phyloP scores from a whole-genome alignment of 768 basidiomycete species.

The Podaxis mareebaensis region DNA sequence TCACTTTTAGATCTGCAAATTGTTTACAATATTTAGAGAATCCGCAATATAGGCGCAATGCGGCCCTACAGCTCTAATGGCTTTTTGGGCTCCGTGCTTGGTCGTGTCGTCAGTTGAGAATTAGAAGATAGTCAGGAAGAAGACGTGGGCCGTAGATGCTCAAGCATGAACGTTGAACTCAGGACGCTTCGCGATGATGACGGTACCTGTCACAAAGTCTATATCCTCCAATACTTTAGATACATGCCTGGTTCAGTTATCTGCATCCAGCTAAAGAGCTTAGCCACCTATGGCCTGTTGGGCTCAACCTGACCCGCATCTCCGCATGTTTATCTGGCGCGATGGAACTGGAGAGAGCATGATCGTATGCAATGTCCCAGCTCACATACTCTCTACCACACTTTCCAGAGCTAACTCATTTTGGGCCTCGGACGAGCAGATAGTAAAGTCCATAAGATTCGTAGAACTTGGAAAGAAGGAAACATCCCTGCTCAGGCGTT shows the following conservation, averaged over 20 bases:
- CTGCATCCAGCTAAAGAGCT: slow-evolving; percentile 83
- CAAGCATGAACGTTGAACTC: slow-evolving; percentile 36
- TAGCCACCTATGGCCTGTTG: slow-evolving; percentile 94
- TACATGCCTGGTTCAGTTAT: slow-evolving; percentile 94
- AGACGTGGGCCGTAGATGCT: slow-evolving; percentile 18
- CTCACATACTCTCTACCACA: slow-evolving; percentile 24
- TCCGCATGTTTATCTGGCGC: slow-evolving; percentile 97
- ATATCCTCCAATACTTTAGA: slow-evolving; percentile 36
- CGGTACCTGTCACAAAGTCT: slow-evolving; percentile 40
- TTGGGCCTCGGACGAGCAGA: slow-evolving; percentile 80
- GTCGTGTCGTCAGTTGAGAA: slow-evolving; percentile 32
- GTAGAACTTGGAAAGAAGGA: slow-evolving; percentile 74
- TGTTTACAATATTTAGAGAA: too few relatives aligned
- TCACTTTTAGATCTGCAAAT: too few relatives aligned
- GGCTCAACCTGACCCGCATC: slow-evolving; percentile 88
- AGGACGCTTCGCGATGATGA: slow-evolving; percentile 71
- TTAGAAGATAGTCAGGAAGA: slow-evolving; percentile 14
- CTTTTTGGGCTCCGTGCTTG: slow-evolving; percentile 50
- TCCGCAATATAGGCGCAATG: too few relatives aligned
- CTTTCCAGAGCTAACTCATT: neutral
- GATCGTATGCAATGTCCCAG: slow-evolving; percentile 75
- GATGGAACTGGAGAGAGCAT: slow-evolving; percentile 96
- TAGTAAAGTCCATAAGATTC: slow-evolving; percentile 65
- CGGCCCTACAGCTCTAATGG: too few relatives aligned
- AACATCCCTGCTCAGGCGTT: too few relatives aligned